phyloP scores from a whole-genome alignment of 257 asterid genomes.

The Primulina huaijiensis region DNA sequence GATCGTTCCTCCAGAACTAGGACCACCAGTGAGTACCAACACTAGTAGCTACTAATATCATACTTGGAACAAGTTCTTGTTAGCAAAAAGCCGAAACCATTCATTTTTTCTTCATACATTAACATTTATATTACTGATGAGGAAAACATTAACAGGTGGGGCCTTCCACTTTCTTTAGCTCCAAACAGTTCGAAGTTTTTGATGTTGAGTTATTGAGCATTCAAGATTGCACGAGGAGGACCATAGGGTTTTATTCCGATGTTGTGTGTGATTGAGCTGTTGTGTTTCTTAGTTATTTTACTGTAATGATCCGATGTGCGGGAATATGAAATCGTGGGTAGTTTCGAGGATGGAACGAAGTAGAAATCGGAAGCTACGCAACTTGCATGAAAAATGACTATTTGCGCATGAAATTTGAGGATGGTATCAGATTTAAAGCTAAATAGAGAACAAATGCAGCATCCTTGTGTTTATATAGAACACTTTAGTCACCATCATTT shows the following conservation, averaged over 20 bases:
- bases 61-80: neutral
- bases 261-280: slow-evolving; percentile 62
- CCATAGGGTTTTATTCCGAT: slow-evolving; percentile 92
- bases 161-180: slow-evolving; percentile 92
- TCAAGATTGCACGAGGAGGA: slow-evolving; percentile 89
- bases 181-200: slow-evolving; percentile 89
- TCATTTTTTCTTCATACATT: slow-evolving; percentile 13
- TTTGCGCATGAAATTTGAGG: too few relatives aligned
- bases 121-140: neutral
- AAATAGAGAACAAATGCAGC: too few relatives aligned
- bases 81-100: neutral
- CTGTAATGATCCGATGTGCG: neutral
- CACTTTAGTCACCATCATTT: too few relatives aligned
- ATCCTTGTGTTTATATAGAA: too few relatives aligned
- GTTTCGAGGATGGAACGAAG: neutral
- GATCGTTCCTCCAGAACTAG: slow-evolving; percentile 92
- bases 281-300: neutral
- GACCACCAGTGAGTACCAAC: slow-evolving; percentile 79
- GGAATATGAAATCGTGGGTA: neutral
- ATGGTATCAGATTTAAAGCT: too few relatives aligned
- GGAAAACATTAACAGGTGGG: slow-evolving; percentile 60
- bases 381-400: neutral
- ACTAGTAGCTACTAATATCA: neutral
- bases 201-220: slow-evolving; percentile 77
- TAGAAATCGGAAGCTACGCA: too few relatives aligned